Conservation (phyloP, 495 filamentous ascomycete species). For the Penicillium psychrofluorescens region DNA sequence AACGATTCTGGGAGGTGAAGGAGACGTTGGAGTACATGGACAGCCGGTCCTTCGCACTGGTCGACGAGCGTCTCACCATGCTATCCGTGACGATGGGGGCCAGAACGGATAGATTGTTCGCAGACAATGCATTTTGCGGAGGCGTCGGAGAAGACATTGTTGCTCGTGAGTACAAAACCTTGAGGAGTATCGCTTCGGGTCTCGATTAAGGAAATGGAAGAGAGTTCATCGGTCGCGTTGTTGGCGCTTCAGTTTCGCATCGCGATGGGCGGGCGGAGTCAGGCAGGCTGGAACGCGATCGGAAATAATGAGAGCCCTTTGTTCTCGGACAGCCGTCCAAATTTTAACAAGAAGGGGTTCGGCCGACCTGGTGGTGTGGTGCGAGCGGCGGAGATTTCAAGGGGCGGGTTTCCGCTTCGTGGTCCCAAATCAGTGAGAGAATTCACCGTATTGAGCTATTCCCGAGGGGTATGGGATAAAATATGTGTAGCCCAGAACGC, state of each 20-base stretch:
- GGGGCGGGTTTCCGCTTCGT: no score
- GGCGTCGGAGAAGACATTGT: conserved; percentile 56
- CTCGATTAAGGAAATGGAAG: conserved; percentile 11
- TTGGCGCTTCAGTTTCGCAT: conserved; percentile 33
- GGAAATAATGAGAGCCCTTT: neutral
- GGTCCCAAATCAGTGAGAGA: no score
- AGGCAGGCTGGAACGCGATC: no score
- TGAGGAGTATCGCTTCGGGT: conserved; percentile 12
- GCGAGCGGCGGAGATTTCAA: no score
- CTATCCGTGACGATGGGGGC: conserved; percentile 33
- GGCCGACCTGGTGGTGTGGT: no score
- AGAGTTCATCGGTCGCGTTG: conserved; percentile 21
- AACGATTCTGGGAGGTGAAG: conserved; percentile 47
- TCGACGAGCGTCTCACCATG: conserved; percentile 44
- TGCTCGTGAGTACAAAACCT: conserved; percentile 16
- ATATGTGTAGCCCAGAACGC: neutral
- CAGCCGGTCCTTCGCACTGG: conserved; percentile 66
- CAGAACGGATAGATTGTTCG: conserved; percentile 34
- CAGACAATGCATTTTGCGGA: conserved; percentile 30
- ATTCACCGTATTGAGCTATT: no score
- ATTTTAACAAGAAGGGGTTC: no score
- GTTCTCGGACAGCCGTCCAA: neutral
- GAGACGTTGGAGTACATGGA: conserved; percentile 60
- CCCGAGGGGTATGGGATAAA: no score
- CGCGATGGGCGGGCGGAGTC: conserved; percentile 18